A percentile compares a stretch with the other conserved stretches of the same genome.
Conservation (phyloP, 371 early-diverging fungal species). For the Zychaea mexicana region DNA sequence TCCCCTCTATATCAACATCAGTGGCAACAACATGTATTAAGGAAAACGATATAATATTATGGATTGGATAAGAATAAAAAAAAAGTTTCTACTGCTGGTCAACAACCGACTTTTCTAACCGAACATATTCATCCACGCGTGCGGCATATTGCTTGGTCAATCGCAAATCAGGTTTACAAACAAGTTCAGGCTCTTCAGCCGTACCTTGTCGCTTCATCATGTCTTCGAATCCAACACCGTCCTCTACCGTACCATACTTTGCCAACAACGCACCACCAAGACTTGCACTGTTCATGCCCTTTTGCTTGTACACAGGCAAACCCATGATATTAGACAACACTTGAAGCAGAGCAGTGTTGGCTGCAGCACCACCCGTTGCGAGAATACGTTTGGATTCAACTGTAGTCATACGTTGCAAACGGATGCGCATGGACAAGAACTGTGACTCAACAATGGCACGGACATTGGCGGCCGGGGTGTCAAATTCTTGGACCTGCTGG, state of each 20-base stretch:
- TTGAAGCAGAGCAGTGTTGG: constrained; percentile 58
- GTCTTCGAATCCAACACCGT: constrained; percentile 27
- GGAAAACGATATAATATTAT: not conserved
- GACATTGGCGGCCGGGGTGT: constrained; percentile 40
- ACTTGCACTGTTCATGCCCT: constrained; percentile 50
- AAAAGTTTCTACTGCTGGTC: constrained; percentile 1
- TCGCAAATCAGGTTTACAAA: constrained; percentile 28
- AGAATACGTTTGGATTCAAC: constrained; percentile 51
- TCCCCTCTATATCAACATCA: not conserved
- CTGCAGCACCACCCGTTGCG: constrained; percentile 80
- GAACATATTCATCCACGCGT: constrained; percentile 8
- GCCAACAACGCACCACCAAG: constrained; percentile 51
- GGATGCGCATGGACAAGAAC: constrained; percentile 71
- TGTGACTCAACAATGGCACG: constrained; percentile 78
- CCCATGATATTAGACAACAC: constrained; percentile 75
- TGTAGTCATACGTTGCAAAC: constrained; percentile 38
- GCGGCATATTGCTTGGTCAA: constrained; percentile 15
- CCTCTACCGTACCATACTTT: constrained; percentile 27
- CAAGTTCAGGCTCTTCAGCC: constrained; percentile 23
- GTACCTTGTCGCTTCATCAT: constrained; percentile 34
- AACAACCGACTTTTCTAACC: constrained; percentile 14
- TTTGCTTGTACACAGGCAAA: constrained; percentile 58
- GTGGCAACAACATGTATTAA: too few species aligned
- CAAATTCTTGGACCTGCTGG: constrained; percentile 52
- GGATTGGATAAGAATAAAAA: not conserved